Evolutionary conservation across 2,329 filamentous ascomycete genomes (phyloP).

Genomic region (Pseudogymnoascus sp.): DNA sequence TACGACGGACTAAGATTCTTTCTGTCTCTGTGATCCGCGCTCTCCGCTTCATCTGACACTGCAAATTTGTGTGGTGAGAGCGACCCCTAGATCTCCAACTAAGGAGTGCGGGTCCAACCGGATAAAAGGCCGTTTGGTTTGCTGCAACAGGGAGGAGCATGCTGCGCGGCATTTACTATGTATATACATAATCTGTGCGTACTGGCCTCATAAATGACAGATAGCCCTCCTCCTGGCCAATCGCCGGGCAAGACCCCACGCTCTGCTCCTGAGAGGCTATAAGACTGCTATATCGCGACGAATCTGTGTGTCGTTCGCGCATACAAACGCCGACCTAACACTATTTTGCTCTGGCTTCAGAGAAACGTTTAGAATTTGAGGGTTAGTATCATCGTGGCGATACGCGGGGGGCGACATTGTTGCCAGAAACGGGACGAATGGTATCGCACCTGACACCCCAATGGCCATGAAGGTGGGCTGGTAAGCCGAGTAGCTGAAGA

Average conservation of each 20-base stretch:
- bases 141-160: constrained; percentile 1
- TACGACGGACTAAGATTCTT: constrained; percentile 1
- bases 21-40: neutral
- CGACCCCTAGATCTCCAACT: neutral
- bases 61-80: neutral
- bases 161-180: neutral
- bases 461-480: neutral
- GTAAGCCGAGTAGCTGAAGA: neutral
- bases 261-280: neutral
- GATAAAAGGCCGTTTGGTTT: constrained; percentile 5
- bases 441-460: neutral
- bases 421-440: neutral
- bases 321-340: constrained; percentile 4
- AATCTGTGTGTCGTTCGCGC: neutral
- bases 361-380: neutral
- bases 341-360: constrained; percentile 2
- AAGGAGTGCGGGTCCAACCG: constrained; percentile 6
- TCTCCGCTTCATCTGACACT: neutral
- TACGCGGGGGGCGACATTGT: neutral
- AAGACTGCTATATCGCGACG: constrained; percentile 4
- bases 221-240: neutral
- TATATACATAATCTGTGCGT: constrained; percentile 2
- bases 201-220: neutral
- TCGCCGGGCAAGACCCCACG: neutral
- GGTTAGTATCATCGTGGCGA: neutral